These are phyloP conservation scores for Fusarium miscanthi DNA, from an alignment of 2,329 filamentous ascomycete genomes.

Conservation along the genomic window DNA sequence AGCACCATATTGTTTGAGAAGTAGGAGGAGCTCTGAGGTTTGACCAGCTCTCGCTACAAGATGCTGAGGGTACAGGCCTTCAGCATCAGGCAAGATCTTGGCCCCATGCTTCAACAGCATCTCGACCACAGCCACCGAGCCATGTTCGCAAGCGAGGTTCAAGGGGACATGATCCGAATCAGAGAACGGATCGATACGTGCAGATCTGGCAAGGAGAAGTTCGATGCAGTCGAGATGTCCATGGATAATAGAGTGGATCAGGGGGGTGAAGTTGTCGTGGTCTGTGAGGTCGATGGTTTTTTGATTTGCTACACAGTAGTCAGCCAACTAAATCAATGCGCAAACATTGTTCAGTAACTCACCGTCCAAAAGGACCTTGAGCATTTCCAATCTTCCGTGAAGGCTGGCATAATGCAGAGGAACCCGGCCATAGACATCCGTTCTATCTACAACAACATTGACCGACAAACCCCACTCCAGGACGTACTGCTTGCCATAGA, in stretches of 20 bases:
- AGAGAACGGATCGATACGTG: slow-evolving; percentile 86
- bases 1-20: slow-evolving; percentile 86
- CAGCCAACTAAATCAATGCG: slow-evolving; percentile 5
- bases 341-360: slow-evolving; percentile 33
- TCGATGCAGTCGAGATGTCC: slow-evolving; percentile 84
- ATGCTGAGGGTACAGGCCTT: slow-evolving; percentile 97
- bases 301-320: slow-evolving; percentile 65
- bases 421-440: slow-evolving; percentile 93
- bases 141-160: slow-evolving; percentile 95
- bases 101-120: slow-evolving; percentile 85
- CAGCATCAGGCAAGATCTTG: slow-evolving; percentile 89
- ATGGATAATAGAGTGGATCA: slow-evolving; percentile 95
- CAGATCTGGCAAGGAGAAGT: slow-evolving; percentile 78
- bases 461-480: slow-evolving; percentile 79
- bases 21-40: slow-evolving; percentile 79
- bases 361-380: slow-evolving; percentile 77
- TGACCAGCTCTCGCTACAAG: slow-evolving; percentile 91
- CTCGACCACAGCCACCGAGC: slow-evolving; percentile 84
- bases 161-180: slow-evolving; percentile 93
- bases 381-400: slow-evolving; percentile 88
- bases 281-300: slow-evolving; percentile 88
- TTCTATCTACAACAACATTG: slow-evolving; percentile 80
- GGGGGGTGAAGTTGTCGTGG: slow-evolving; percentile 95
- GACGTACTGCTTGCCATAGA: slow-evolving; percentile 86
- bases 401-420: slow-evolving; percentile 97